Conservation (phyloP, 169 alveolate species). For the Eimeria praecox region DNA sequence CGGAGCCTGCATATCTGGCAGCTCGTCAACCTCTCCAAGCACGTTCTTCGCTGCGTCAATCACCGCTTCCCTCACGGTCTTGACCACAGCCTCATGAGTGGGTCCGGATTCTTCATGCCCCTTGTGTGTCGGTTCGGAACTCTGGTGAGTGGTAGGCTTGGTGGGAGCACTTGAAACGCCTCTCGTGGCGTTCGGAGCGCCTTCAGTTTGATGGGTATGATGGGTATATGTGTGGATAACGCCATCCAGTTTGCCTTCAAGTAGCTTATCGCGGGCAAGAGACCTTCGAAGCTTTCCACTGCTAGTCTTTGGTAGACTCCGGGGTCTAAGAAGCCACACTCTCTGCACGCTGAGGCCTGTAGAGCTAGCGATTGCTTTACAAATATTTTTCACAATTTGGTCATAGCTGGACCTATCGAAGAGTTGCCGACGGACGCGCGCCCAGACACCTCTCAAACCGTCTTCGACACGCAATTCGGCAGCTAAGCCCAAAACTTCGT, state of each 20-base stretch:
- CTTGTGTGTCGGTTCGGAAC: neutral
- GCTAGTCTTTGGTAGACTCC: slow-evolving; percentile 86
- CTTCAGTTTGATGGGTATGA: slow-evolving; percentile 60
- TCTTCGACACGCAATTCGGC: slow-evolving; percentile 86
- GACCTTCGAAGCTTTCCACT: slow-evolving; percentile 87
- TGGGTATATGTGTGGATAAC: slow-evolving; percentile 50
- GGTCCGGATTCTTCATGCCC: slow-evolving; percentile 50
- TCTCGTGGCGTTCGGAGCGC: slow-evolving; percentile 10
- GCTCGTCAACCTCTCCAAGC: slow-evolving; percentile 76
- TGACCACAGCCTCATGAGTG: slow-evolving; percentile 43
- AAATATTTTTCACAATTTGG: slow-evolving; percentile 83
- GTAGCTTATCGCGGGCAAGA: slow-evolving; percentile 83
- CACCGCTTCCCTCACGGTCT: slow-evolving; percentile 80
- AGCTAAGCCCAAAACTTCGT: slow-evolving; percentile 87
- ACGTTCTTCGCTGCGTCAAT: slow-evolving; percentile 76
- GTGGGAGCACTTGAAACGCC: neutral
- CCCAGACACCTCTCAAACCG: slow-evolving; percentile 82
- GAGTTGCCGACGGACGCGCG: slow-evolving; percentile 82
- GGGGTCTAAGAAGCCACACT: slow-evolving; percentile 87
- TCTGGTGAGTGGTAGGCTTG: slow-evolving; percentile 25
- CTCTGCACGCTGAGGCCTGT: slow-evolving; percentile 86
- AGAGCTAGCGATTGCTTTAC: slow-evolving; percentile 81
- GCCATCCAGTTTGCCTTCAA: slow-evolving; percentile 82
- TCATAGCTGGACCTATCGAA: slow-evolving; percentile 85
- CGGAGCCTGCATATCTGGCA: slow-evolving; percentile 86